Evolutionary conservation across 176 grass and related monocot species (phyloP).

Genomic region (Zoysia japonica): DNA sequence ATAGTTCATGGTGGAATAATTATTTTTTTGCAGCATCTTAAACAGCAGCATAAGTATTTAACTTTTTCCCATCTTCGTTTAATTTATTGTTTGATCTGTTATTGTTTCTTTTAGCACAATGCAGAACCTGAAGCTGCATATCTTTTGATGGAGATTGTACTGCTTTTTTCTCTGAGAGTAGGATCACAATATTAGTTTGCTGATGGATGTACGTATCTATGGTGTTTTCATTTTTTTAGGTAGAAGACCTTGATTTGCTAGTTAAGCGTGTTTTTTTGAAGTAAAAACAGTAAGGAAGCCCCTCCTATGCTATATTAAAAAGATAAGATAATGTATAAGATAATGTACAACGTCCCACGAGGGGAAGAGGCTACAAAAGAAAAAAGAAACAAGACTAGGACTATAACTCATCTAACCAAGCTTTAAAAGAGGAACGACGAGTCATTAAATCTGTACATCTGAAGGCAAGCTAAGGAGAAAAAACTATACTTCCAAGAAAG

Average conservation of each 20-base stretch:
- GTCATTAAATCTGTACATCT: too few species aligned
- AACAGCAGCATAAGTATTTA: neutral
- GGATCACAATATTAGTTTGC: neutral
- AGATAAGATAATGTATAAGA: too few species aligned
- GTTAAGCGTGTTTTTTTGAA: constrained; percentile 91
- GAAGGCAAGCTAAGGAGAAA: too few species aligned
- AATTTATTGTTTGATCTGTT: neutral
- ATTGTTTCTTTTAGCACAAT: constrained; percentile 65
- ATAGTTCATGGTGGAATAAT: neutral
- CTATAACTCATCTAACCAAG: too few species aligned
- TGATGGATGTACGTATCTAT: constrained; percentile 10
- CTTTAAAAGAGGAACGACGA: too few species aligned
- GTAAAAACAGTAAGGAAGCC: too few species aligned
- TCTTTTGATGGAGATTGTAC: constrained; percentile 88
- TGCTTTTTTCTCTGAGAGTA: neutral
- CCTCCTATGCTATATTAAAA: too few species aligned
- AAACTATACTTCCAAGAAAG: too few species aligned
- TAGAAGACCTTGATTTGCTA: constrained; percentile 96
- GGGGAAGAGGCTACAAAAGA: too few species aligned
- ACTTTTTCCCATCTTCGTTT: neutral
- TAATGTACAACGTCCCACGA: too few species aligned
- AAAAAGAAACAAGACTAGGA: too few species aligned
- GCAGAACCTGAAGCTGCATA: constrained; percentile 96
- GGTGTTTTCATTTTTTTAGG: constrained; percentile 45
- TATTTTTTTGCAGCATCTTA: neutral